Base-by-base conservation (phyloP, 73 alveolate species). In the Paramecium octaurelia region DNA sequence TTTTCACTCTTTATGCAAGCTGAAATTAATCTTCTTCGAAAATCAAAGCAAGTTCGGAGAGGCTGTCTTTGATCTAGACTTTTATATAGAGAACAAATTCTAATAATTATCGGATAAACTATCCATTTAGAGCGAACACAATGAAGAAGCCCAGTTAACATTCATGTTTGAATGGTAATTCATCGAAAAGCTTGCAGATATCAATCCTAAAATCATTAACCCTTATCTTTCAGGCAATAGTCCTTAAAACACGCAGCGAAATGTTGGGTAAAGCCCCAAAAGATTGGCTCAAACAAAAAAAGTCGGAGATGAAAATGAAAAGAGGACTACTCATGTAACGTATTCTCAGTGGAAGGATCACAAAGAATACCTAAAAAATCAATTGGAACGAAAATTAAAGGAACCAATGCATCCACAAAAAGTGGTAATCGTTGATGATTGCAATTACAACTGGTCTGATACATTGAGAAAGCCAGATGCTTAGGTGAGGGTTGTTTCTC, bases 321-420 rank as follows among this genome's bases (percentile, higher is more conserved):
- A 64, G 46, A 64, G 84, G 10, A 64, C 84, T 64, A 34, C 21
- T 8, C 84, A 64, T 64, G 42, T 31, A 64, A 64, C 84, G 16
- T 64, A 64, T 64, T 64, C 84, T 27, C 31, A 27, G 24, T 64
- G 84, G 84, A 64, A 64, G 31, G 84, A 64, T 64, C 84, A 64
- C 27, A 64, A 27, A 12, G 84, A 64, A 64, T 64, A 64, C 9
- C 27, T 64, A 34, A 27, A 34, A 7, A 34, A 31, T 64, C 12
- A 64, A 14, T 64, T 31, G 9, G 84, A 64, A 34, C 8, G 84
- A 64, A 64, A 64, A 34, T 8, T 64, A 8, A 64, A 34, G 9
- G 84, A 64, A 64, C 84, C 84, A 3, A 64, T 27, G 21, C 84
- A 27, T 27, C 50, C 46, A 6, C 14, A 34, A 27, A 64, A 64